A percentile compares a stretch with the other conserved stretches of the same genome.
Conservation (phyloP, 2,329 filamentous ascomycete species). For the Microsporum canis region DNA sequence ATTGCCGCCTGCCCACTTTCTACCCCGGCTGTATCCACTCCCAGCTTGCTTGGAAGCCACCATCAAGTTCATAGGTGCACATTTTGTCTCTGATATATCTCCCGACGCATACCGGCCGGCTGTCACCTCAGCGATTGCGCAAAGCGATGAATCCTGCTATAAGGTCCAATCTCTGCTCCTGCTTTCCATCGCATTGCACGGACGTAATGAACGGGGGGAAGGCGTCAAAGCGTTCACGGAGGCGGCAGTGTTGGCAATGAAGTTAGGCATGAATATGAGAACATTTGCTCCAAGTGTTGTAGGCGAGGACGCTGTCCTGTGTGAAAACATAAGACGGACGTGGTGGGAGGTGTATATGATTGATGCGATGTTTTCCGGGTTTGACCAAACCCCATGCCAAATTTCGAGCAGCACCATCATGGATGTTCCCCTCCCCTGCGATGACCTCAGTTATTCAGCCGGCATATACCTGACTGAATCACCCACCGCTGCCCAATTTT, state of each 20-base stretch:
- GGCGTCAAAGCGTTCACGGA: conserved; percentile 56
- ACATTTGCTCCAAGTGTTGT: conserved; percentile 56
- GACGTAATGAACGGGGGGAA: conserved; percentile 58
- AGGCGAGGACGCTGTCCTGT: conserved; percentile 53
- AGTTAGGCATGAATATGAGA: conserved; percentile 62
- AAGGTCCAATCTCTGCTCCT: conserved; percentile 70
- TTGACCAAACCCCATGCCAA: conserved; percentile 42
- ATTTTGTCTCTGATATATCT: conserved; percentile 39
- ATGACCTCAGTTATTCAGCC: conserved; percentile 54
- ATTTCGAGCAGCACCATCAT: conserved; percentile 57
- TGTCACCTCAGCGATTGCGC: conserved; percentile 24
- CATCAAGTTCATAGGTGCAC: conserved; percentile 47
- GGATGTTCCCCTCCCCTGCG: conserved; percentile 66
- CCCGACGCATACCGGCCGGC: conserved; percentile 35
- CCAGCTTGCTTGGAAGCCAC: conserved; percentile 41
- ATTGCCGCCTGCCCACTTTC: conserved; percentile 38
- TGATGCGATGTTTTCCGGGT: conserved; percentile 72
- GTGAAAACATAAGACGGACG: conserved; percentile 76
- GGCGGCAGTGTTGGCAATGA: conserved; percentile 60
- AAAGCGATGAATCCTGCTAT: conserved; percentile 42
- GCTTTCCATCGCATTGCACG: conserved; percentile 66
- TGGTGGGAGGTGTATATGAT: conserved; percentile 84
- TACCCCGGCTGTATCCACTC: conserved; percentile 30
- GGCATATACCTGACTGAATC: conserved; percentile 47
- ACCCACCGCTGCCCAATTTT: conserved; percentile 60